Evolutionary conservation across 179 eudicot species (phyloP).

Genomic region (Silene noctiflora): DNA sequence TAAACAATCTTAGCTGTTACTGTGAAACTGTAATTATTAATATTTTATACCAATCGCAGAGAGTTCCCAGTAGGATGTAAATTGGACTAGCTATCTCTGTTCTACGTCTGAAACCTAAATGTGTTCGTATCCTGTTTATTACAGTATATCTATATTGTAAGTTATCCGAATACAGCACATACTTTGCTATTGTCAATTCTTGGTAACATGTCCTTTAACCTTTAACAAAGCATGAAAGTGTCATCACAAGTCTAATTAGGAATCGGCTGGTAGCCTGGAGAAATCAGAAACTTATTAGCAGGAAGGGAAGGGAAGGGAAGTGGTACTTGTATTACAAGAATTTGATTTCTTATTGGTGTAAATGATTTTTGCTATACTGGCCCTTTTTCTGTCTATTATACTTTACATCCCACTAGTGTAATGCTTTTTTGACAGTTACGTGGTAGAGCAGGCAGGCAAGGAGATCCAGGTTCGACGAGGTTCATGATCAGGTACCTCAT

Average conservation of each 20-base stretch:
- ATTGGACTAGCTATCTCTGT: not conserved
- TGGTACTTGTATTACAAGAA: not conserved
- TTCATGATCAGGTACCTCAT: conserved; percentile 83
- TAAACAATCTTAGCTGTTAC: not conserved
- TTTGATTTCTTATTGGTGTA: conserved; percentile 1
- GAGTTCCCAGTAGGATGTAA: not conserved
- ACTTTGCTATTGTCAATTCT: not conserved
- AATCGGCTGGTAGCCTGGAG: not conserved
- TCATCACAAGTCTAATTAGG: conserved; percentile 1
- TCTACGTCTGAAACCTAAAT: not conserved
- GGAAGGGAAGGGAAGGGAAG: not conserved
- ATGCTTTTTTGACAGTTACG: conserved; percentile 63
- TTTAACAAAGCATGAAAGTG: not conserved
- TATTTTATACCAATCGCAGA: not conserved
- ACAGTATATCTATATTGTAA: not conserved
- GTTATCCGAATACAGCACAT: not conserved
- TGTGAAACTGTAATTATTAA: not conserved
- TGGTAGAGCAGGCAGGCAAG: conserved; percentile 99
- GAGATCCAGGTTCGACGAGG: conserved; percentile 98
- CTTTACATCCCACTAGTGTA: not conserved
- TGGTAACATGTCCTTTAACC: not conserved
- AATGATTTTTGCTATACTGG: not conserved
- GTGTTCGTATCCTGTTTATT: not conserved
- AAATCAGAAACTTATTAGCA: not conserved
- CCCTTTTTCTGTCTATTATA: conserved; percentile 1